Percentiles rank a stretch among this genome's conserved stretches.
Conservation (phyloP, 257 asterid genomes). For the Nicotiana undulata region DNA sequence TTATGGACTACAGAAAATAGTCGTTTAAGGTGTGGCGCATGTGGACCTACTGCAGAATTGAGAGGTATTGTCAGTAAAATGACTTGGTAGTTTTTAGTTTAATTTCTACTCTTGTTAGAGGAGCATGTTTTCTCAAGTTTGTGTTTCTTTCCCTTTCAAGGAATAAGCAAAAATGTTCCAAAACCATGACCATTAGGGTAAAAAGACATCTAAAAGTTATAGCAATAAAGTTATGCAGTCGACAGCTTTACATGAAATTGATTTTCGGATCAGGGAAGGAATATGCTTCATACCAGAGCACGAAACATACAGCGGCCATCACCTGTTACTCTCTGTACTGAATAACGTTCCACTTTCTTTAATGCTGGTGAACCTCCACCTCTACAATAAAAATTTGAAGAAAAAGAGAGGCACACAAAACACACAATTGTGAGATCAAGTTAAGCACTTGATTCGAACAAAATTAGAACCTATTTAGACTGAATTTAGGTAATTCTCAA, state of each 20-base stretch:
- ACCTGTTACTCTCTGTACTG: slow-evolving; percentile 79
- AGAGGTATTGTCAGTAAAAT: background rate
- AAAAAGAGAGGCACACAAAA: too few relatives aligned
- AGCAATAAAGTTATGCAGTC: background rate
- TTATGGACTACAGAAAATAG: background rate
- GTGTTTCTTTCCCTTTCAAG: background rate
- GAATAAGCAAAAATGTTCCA: background rate
- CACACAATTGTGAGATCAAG: background rate
- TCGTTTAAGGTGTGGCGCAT: background rate
- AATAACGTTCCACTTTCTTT: slow-evolving; percentile 66
- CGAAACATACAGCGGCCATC: slow-evolving; percentile 96
- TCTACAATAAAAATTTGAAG: slow-evolving; percentile 17
- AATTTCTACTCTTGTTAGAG: background rate
- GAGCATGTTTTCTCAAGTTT: background rate
- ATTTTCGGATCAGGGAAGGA: background rate
- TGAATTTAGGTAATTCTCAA: background rate
- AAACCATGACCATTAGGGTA: background rate
- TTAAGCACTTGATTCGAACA: background rate
- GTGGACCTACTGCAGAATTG: background rate
- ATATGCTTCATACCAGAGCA: slow-evolving; percentile 63
- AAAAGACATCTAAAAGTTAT: background rate
- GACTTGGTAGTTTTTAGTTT: background rate
- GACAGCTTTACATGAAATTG: background rate
- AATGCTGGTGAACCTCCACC: slow-evolving; percentile 50
- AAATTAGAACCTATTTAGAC: background rate